Percentiles rank a stretch among this genome's conserved stretches.
Evolutionary conservation across 2,329 filamentous ascomycete species (phyloP).

Genomic region (Leptographium flavum): DNA sequence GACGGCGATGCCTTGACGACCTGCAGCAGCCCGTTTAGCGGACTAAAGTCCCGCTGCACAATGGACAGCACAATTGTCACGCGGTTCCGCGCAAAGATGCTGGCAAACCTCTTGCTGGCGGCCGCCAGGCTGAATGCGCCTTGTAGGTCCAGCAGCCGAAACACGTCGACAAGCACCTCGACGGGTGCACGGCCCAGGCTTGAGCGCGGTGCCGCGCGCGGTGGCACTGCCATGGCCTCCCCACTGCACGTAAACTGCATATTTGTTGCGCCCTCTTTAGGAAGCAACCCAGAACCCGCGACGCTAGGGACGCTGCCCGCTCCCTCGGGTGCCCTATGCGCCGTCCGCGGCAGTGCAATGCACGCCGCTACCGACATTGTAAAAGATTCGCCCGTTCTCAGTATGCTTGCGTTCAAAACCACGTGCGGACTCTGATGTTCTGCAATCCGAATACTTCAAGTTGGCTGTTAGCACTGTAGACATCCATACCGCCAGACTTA

Average conservation of each 20-base stretch:
- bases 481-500: no score
- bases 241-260: background rate
- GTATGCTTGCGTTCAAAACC: no score
- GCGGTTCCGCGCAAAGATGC: conserved; percentile 27
- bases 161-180: conserved; percentile 34
- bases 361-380: background rate
- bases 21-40: conserved; percentile 30
- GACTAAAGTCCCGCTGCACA: conserved; percentile 27
- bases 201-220: conserved; percentile 6
- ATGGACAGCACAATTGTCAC: conserved; percentile 27
- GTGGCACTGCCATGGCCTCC: background rate
- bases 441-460: no score
- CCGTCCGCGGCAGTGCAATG: background rate
- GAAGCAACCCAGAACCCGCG: background rate
- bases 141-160: conserved; percentile 26
- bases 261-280: background rate
- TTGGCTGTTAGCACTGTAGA: no score
- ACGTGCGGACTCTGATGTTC: no score
- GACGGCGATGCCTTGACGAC: conserved; percentile 27
- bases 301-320: background rate
- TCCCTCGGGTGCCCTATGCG: background rate
- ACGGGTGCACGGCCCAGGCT: conserved; percentile 20
- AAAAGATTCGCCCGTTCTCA: no score
- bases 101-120: conserved; percentile 22
- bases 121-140: conserved; percentile 25